These are phyloP conservation scores for Phaffomyces opuntiae DNA, from an alignment of 805 yeast genomes.

Conservation along the genomic window DNA sequence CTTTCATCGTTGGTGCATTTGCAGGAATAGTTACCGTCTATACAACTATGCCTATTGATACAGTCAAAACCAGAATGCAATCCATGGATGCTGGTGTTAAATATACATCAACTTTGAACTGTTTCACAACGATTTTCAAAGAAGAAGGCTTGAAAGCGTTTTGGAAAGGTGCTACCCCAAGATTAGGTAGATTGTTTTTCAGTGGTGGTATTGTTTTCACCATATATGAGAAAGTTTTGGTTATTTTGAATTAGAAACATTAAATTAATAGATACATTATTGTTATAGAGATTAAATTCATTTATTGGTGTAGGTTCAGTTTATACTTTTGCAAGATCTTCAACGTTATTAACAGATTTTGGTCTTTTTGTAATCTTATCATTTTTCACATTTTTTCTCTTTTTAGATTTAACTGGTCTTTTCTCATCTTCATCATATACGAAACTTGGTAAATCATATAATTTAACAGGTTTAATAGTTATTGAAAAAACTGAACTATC, in stretches of 20 bases:
- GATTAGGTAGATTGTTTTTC: slow-evolving; percentile 83
- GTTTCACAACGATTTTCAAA: slow-evolving; percentile 71
- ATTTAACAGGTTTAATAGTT: slow-evolving; percentile 64
- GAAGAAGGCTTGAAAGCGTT: slow-evolving; percentile 87
- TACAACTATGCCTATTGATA: slow-evolving; percentile 91
- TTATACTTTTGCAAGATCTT: not conserved
- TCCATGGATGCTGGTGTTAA: slow-evolving; percentile 68
- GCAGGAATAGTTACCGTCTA: slow-evolving; percentile 89
- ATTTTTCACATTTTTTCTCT: slow-evolving; percentile 39
- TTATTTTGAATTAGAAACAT: slow-evolving; percentile 19
- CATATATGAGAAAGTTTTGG: slow-evolving; percentile 84
- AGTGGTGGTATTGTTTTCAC: slow-evolving; percentile 98
- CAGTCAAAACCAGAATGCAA: slow-evolving; percentile 97
- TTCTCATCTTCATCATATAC: slow-evolving; percentile 76
- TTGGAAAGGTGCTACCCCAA: slow-evolving; percentile 98
- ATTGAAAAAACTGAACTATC: slow-evolving; percentile 46
- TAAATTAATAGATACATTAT: not conserved
- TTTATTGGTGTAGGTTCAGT: not conserved
- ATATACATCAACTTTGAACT: slow-evolving; percentile 72
- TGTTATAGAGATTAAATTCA: not conserved
- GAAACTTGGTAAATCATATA: slow-evolving; percentile 76
- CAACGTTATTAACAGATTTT: slow-evolving; percentile 19
- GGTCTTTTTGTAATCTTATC: slow-evolving; percentile 31
- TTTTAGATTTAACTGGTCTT: slow-evolving; percentile 62
- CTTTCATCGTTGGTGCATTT: slow-evolving; percentile 84